Evolutionary conservation across 208 protist genomes (phyloP).

Genomic region (Trypanosoma conorhini): DNA sequence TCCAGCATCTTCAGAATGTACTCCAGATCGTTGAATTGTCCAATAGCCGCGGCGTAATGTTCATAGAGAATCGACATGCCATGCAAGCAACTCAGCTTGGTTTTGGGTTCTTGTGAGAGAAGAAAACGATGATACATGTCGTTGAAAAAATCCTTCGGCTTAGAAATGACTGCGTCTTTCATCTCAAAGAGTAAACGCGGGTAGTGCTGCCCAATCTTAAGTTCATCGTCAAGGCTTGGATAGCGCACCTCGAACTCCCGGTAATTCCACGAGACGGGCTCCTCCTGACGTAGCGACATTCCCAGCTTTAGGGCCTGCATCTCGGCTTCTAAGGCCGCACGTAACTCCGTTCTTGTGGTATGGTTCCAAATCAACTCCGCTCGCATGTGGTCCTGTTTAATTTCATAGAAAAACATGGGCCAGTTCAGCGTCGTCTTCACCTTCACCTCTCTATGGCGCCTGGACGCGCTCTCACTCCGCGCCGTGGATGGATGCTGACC

Average conservation of each 20-base stretch:
- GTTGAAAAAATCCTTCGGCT: conserved; percentile 91
- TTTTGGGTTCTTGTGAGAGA: conserved; percentile 57
- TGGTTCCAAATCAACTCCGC: conserved; percentile 95
- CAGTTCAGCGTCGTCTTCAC: conserved; percentile 88
- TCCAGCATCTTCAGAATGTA: conserved; percentile 83
- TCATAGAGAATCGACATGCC: conserved; percentile 91
- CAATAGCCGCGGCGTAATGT: conserved; percentile 78
- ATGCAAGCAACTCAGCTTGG: conserved; percentile 82
- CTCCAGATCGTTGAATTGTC: conserved; percentile 84
- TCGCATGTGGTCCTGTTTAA: conserved; percentile 82
- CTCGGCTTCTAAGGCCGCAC: conserved; percentile 84
- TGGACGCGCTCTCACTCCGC: conserved; percentile 12
- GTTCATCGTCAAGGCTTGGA: conserved; percentile 84
- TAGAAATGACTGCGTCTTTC: conserved; percentile 58
- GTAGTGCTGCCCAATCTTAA: conserved; percentile 89
- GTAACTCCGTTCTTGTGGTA: conserved; percentile 88
- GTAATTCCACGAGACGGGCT: conserved; percentile 90
- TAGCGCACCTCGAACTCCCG: conserved; percentile 94
- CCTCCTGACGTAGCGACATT: conserved; percentile 35
- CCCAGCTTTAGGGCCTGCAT: conserved; percentile 66
- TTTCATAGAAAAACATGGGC: conserved; percentile 89
- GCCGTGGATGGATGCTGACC: neutral
- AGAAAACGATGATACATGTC: conserved; percentile 95
- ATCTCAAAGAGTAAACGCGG: conserved; percentile 89
- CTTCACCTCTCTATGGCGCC: conserved; percentile 39